Evolutionary conservation across 192 early-diverging fungal species (phyloP), one percentile per base, ranked within the genome.

Genomic region (Coemansia sp.): DNA sequence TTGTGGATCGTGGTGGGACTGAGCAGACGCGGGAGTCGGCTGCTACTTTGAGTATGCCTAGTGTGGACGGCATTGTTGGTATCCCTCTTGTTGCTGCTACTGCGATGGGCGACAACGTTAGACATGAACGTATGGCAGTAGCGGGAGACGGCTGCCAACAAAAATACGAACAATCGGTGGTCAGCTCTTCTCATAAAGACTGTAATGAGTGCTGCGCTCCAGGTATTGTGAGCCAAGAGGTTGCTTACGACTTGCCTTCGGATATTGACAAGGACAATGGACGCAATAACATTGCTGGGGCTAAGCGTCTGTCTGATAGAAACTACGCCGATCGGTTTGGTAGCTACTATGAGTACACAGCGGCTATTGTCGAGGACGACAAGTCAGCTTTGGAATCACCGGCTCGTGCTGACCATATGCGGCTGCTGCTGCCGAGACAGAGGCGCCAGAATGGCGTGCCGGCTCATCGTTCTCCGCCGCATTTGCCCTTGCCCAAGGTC

Each of bases 311-410:
- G n/a, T 22, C 32, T 3, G 65, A 67, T 10, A 56, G 24, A 30
- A 39, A 69, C 35, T 76, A 76, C 45, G 66, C 18, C 5, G 75
- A 73, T 49, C 71, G 71, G 32, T 73, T 78, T 40, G 75, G 55
- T 29, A 78, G 58, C 65, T 73, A 78, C 56, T 71, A 67, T 44
- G 70, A 70, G 32, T 71, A 76, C 41, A 41, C 66, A 27, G 35
- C 12, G 50, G 50, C 62, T n/a, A 64, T 68, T 63, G 67, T 49
- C 61, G 69, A 64, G 12, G 69, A 47, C 52, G 35, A 37, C 50
- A 49, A 52, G 27, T 38, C 41, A n/a, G n/a, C 44, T 24, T 58
- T 52, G 44, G 68, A 45, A 6, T 38, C 24, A 24, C 24, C 37
- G 20, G 37, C 22, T 40, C 16, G 47, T 13, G 6, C 3, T 63